Evolutionary conservation across 768 basidiomycete species (phyloP), one percentile per base, ranked within the genome.

Genomic region (Mycena rebaudengoi): DNA sequence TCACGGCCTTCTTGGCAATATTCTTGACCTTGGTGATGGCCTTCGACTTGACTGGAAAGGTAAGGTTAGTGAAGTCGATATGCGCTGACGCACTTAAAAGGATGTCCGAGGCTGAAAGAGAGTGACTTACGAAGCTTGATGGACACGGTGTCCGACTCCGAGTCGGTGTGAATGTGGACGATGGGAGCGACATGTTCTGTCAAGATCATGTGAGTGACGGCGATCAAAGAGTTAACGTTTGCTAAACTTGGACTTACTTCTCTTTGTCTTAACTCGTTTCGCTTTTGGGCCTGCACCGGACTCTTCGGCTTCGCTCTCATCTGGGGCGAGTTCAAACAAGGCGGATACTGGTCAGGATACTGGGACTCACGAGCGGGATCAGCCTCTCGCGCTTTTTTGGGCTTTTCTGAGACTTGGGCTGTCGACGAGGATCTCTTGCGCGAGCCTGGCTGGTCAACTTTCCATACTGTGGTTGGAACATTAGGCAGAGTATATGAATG

Each of bases 401-500:
- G 23, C 14, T 25, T 39, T 14, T 52, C 51, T 16, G 51, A 25
- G 4, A 39, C 51, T 12, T 52, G 12, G 11, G 12, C 35, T 14
- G 35, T 37, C 4, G 51, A 52, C 30, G 51, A 53, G 26, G 52
- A 26, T 23, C 52, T 53, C 37, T 53, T 53, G 35, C 52, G 52
- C 7, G 52, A 26, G 11, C 7, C 16, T 8, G 52, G 39, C 18
- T 40, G 14, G 28, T 53, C 52, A 4, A 25, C 5, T 1, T 53
- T 53, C 52, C 52, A 53, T 18, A 53, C 52, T 53, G 28, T 25
- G 49, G 5, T 14, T 37, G 5, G 23, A 21, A 35, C 7, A 37
- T 20, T n/a, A n/a, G n/a, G n/a, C n/a, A n/a, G n/a, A n/a, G n/a
- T n/a, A n/a, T n/a, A n/a, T n/a, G n/a, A n/a, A n/a, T n/a, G n/a